Evolutionary conservation across 2,329 filamentous ascomycete genomes (phyloP).

Genomic region (Aureobasidium pullulans): DNA sequence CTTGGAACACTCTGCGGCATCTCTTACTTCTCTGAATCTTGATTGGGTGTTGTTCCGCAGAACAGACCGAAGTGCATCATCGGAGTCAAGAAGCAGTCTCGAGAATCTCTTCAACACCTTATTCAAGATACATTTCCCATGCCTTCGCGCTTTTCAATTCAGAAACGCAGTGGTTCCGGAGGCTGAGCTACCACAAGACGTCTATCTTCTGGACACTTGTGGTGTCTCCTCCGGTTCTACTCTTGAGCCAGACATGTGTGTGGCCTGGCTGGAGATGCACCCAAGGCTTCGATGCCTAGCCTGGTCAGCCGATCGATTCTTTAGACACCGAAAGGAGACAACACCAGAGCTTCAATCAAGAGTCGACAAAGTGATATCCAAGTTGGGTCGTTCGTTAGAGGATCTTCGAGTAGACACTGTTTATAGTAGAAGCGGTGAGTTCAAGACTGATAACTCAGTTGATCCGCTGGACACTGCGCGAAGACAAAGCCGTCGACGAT

Average conservation of each 20-base stretch:
- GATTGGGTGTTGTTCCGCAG: slow-evolving; percentile 27
- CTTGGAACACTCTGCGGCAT: slow-evolving; percentile 13
- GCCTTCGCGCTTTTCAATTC: slow-evolving; percentile 38
- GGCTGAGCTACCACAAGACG: slow-evolving; percentile 28
- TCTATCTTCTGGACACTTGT: slow-evolving; percentile 29
- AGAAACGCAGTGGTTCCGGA: slow-evolving; percentile 35
- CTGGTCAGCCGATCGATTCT: slow-evolving; percentile 42
- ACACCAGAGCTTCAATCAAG: slow-evolving; percentile 20
- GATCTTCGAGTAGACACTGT: slow-evolving; percentile 36
- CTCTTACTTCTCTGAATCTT: slow-evolving; percentile 28
- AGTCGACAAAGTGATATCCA: slow-evolving; percentile 28
- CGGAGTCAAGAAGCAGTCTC: background rate
- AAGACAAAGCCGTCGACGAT: slow-evolving; percentile 20
- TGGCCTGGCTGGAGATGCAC: slow-evolving; percentile 39
- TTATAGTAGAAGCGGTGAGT: slow-evolving; percentile 21
- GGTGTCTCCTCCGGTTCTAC: background rate
- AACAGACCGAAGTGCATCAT: background rate
- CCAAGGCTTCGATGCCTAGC: slow-evolving; percentile 36
- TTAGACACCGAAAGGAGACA: slow-evolving; percentile 25
- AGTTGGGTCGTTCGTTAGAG: slow-evolving; percentile 32
- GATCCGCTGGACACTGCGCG: background rate
- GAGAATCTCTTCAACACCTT: slow-evolving; percentile 19
- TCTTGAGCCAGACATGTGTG: slow-evolving; percentile 19
- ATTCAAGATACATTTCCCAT: slow-evolving; percentile 33
- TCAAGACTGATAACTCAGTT: slow-evolving; percentile 18